phyloP scores from a whole-genome alignment of 2,329 filamentous ascomycete genomes.

The Exophiala viscosa region DNA sequence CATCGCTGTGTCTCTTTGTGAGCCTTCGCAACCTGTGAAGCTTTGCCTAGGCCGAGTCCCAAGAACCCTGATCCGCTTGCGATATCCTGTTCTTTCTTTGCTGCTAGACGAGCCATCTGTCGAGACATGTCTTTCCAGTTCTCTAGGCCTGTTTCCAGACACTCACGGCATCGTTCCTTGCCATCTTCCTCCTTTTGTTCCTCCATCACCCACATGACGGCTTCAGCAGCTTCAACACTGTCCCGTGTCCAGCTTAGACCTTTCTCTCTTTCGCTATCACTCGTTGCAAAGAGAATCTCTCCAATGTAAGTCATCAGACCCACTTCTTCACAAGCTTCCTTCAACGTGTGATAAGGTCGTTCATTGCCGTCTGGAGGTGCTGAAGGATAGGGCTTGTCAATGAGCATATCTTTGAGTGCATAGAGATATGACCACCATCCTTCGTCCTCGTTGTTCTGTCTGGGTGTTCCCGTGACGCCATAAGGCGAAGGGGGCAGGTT shows the following conservation, averaged over 20 bases:
- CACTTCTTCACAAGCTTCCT: conserved; percentile 76
- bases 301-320: conserved; percentile 86
- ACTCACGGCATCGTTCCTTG: conserved; percentile 67
- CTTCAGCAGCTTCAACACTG: conserved; percentile 75
- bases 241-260: conserved; percentile 88
- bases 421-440: conserved; percentile 18
- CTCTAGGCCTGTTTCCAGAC: conserved; percentile 68
- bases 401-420: conserved; percentile 40
- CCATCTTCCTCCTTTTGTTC: conserved; percentile 38
- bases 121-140: conserved; percentile 83
- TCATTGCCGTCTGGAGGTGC: conserved; percentile 67
- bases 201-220: conserved; percentile 53
- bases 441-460: conserved; percentile 18
- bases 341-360: conserved; percentile 60
- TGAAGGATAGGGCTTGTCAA: conserved; percentile 63
- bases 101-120: conserved; percentile 53
- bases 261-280: conserved; percentile 56
- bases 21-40: conserved; percentile 20
- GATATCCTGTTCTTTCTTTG: conserved; percentile 43
- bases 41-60: conserved; percentile 28
- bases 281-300: conserved; percentile 78
- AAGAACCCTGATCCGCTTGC: conserved; percentile 36
- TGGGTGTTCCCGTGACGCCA: conserved; percentile 20
- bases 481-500: conserved; percentile 46
- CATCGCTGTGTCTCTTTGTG: conserved; percentile 22